Evolutionary conservation across 768 basidiomycete species (phyloP).

Genomic region (Astraeus odoratus): DNA sequence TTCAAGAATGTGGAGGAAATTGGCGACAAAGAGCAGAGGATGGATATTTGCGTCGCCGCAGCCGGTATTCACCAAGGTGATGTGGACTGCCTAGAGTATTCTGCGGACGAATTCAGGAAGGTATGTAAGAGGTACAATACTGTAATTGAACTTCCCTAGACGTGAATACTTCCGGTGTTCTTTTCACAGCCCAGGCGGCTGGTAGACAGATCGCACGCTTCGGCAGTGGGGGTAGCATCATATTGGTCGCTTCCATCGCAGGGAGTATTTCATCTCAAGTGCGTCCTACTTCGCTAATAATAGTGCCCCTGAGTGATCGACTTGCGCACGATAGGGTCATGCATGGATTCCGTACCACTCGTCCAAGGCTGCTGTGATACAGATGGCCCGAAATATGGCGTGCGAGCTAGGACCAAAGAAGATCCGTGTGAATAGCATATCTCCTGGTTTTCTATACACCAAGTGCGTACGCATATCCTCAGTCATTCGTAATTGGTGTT

Average conservation of each 20-base stretch:
- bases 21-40: slow-evolving; percentile 16
- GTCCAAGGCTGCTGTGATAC: slow-evolving; percentile 63
- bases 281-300: slow-evolving; percentile 2
- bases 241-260: slow-evolving; percentile 45
- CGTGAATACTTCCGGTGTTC: slow-evolving; percentile 50
- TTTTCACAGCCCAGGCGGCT: slow-evolving; percentile 48
- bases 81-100: slow-evolving; percentile 22
- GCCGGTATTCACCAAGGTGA: slow-evolving; percentile 25
- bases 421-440: slow-evolving; percentile 63
- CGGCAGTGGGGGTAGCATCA: slow-evolving; percentile 39
- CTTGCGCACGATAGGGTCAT: slow-evolving; percentile 38
- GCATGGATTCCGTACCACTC: slow-evolving; percentile 63
- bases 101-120: slow-evolving; percentile 24
- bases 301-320: background rate
- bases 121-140: slow-evolving; percentile 3
- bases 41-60: slow-evolving; percentile 24
- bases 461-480: slow-evolving; percentile 36
- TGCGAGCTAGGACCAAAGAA: slow-evolving; percentile 57
- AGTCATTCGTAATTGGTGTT: background rate
- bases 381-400: slow-evolving; percentile 70
- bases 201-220: slow-evolving; percentile 43
- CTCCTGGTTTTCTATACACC: slow-evolving; percentile 64
- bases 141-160: slow-evolving; percentile 28
- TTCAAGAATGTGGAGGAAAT: slow-evolving; percentile 15
- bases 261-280: slow-evolving; percentile 57